Conservation (phyloP, 1,284 basidiomycete genomes). For the Meripilus lineatus region DNA sequence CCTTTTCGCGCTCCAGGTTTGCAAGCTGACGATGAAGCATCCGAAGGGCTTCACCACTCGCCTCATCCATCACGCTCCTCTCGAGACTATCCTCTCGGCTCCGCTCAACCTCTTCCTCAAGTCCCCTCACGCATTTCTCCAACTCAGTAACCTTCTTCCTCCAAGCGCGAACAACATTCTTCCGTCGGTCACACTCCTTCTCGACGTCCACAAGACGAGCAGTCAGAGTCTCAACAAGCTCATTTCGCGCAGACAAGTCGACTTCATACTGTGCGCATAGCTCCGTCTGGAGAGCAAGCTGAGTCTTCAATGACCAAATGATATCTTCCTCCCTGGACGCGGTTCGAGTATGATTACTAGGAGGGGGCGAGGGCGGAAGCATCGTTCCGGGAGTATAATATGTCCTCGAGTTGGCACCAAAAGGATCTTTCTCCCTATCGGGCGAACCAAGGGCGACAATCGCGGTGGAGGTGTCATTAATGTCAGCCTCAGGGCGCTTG, state of each 20-base stretch:
- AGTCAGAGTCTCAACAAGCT: constrained; percentile 58
- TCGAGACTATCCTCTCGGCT: constrained; percentile 65
- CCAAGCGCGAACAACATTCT: constrained; percentile 49
- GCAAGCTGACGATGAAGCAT: constrained; percentile 63
- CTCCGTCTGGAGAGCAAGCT: constrained; percentile 64
- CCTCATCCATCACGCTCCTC: constrained; percentile 73
- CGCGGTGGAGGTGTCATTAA: constrained; percentile 50
- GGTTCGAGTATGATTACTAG: constrained; percentile 46
- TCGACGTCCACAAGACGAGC: constrained; percentile 48
- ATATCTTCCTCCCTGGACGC: constrained; percentile 65
- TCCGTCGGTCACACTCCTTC: constrained; percentile 56
- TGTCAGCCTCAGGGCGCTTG: constrained; percentile 48
- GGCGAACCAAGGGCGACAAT: constrained; percentile 41
- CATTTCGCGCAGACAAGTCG: constrained; percentile 66
- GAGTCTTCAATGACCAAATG: constrained; percentile 66
- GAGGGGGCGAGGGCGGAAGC: constrained; percentile 63
- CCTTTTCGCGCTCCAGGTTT: constrained; percentile 55
- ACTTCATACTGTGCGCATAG: constrained; percentile 68
- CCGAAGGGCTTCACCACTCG: constrained; percentile 62
- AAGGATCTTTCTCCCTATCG: constrained; percentile 57
- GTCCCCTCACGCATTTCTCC: constrained; percentile 53
- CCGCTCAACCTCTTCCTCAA: constrained; percentile 68
- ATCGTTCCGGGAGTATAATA: constrained; percentile 71
- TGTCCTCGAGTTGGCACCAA: constrained; percentile 64
- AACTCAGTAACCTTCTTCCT: constrained; percentile 70